Conservation (phyloP, 768 basidiomycete species). For the Pleurotus salmoneostramineus region DNA sequence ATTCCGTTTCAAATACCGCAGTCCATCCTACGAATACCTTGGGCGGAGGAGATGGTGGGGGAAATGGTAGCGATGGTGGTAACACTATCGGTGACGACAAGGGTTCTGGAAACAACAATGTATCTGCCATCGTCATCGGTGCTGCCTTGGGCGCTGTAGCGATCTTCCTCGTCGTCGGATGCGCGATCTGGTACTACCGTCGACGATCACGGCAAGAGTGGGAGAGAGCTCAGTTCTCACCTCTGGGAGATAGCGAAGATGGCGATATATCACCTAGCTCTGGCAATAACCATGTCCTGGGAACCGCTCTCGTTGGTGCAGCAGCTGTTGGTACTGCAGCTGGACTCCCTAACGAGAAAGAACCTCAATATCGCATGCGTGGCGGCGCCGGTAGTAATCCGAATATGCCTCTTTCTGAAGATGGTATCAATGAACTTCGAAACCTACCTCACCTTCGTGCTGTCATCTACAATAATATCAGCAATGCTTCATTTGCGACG, state of each 20-base stretch:
- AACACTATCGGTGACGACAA: constrained; percentile 15
- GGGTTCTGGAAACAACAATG: constrained; percentile 15
- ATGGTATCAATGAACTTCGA: neutral
- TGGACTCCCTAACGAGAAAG: neutral
- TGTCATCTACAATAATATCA: neutral
- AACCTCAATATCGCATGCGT: neutral
- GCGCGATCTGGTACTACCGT: constrained; percentile 37
- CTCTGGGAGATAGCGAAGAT: constrained; percentile 24
- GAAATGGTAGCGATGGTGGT: constrained; percentile 15
- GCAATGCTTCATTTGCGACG: constrained; percentile 3
- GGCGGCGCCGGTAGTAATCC: neutral
- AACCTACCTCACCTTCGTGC: neutral
- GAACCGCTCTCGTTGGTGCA: neutral
- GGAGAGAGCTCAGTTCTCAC: constrained; percentile 14
- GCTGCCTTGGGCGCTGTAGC: constrained; percentile 50
- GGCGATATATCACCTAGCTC: constrained; percentile 14
- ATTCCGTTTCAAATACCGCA: constrained; percentile 1
- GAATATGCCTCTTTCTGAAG: neutral
- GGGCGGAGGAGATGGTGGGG: constrained; percentile 8
- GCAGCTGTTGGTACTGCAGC: constrained; percentile 1
- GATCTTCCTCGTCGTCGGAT: constrained; percentile 36
- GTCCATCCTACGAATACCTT: constrained; percentile 14
- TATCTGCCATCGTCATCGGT: constrained; percentile 56
- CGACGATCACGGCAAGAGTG: constrained; percentile 12
- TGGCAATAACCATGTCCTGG: neutral